A percentile compares a stretch with the other conserved stretches of the same genome.
These are phyloP conservation scores for Arthroderma sp. DNA, from an alignment of 2,329 filamentous ascomycete genomes.

Conservation along the genomic window DNA sequence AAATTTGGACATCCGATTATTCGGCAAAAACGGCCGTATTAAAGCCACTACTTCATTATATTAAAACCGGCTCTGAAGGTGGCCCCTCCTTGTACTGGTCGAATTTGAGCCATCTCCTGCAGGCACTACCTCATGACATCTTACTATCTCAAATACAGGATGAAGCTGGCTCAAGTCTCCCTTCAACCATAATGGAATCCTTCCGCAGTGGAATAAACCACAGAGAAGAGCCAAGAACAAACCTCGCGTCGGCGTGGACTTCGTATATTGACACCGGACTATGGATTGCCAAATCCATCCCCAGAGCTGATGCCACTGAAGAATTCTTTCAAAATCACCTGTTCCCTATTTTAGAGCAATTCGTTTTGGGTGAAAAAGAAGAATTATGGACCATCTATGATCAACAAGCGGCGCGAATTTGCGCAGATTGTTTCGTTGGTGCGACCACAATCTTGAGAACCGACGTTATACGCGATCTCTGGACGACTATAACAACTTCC, in stretches of 20 bases:
- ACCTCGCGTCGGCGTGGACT: constrained; percentile 57
- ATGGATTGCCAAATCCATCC: constrained; percentile 37
- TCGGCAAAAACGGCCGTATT: constrained; percentile 42
- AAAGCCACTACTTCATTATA: constrained; percentile 53
- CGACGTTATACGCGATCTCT: constrained; percentile 42
- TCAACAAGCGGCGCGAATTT: constrained; percentile 24
- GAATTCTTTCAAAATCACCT: constrained; percentile 36
- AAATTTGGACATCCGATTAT: constrained; percentile 60
- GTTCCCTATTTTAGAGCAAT: constrained; percentile 41
- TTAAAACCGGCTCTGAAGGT: constrained; percentile 76
- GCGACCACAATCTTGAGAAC: constrained; percentile 32
- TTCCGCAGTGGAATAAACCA: constrained; percentile 57
- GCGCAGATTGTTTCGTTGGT: constrained; percentile 25
- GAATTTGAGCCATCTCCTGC: constrained; percentile 49
- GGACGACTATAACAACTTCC: constrained; percentile 47
- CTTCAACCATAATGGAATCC: constrained; percentile 51
- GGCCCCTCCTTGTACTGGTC: constrained; percentile 61
- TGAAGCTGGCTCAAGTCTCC: constrained; percentile 18
- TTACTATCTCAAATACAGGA: constrained; percentile 17
- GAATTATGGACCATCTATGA: constrained; percentile 39
- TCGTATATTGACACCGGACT: constrained; percentile 56
- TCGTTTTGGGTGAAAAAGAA: constrained; percentile 36
- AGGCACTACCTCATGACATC: constrained; percentile 40
- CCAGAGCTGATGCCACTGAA: constrained; percentile 34
- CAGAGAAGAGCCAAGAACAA: constrained; percentile 60